phyloP scores from a whole-genome alignment of 331 rosid genomes.

The Cydonia oblonga region DNA sequence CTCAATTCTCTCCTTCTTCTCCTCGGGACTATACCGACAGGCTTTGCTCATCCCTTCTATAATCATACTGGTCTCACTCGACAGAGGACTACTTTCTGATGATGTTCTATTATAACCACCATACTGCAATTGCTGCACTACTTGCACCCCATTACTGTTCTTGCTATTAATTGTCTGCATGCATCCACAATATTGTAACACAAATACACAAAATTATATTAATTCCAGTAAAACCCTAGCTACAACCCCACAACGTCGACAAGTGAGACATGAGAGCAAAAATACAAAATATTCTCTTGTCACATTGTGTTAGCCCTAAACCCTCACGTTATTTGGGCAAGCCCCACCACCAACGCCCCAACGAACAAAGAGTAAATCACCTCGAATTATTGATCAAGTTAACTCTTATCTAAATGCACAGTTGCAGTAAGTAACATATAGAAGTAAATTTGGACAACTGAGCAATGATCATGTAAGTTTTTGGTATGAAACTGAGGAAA shows the following conservation, averaged over 20 bases:
- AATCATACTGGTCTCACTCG: conserved; percentile 65
- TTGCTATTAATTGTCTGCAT: conserved; percentile 32
- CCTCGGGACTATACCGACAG: conserved; percentile 66
- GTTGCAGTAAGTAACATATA: too few species aligned
- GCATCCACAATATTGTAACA: background rate
- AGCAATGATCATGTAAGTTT: background rate
- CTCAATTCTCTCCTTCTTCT: conserved; percentile 77
- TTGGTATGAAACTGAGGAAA: background rate
- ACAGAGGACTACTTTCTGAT: conserved; percentile 58
- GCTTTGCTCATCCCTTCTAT: conserved; percentile 89
- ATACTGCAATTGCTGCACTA: background rate
- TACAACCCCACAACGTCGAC: background rate
- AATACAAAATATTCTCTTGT: background rate
- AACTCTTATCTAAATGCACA: too few species aligned
- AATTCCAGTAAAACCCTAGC: background rate
- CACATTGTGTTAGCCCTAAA: background rate
- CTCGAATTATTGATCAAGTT: too few species aligned
- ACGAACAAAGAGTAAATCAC: background rate
- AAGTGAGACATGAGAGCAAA: background rate
- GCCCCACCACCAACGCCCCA: background rate
- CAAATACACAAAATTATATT: background rate
- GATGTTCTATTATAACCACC: background rate
- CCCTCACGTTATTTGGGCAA: background rate
- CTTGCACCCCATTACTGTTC: background rate
- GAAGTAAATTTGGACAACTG: background rate